Conservation (phyloP, 1,139 yeast species). For the Pichia sp. region DNA sequence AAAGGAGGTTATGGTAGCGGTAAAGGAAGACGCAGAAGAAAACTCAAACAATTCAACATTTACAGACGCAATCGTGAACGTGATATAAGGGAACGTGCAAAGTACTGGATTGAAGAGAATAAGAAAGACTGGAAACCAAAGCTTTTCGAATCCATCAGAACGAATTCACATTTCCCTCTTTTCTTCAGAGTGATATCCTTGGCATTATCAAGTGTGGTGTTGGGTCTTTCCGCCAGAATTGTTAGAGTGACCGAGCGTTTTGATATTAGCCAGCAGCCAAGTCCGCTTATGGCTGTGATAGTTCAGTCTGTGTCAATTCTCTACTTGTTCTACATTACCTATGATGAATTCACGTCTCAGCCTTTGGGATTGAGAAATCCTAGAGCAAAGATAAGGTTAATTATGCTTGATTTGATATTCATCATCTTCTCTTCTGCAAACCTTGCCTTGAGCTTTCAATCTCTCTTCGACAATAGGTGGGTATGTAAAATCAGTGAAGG, state of each 20-base stretch:
- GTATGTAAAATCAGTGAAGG: constrained; percentile 43
- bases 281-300: constrained; percentile 86
- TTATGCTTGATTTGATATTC: constrained; percentile 73
- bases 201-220: constrained; percentile 50
- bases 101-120: constrained; percentile 63
- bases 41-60: constrained; percentile 21
- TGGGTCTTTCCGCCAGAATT: constrained; percentile 63
- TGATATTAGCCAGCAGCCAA: constrained; percentile 68
- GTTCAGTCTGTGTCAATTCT: constrained; percentile 76
- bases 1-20: constrained; percentile 11
- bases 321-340: constrained; percentile 74
- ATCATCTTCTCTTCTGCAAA: constrained; percentile 94
- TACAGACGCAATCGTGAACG: constrained; percentile 16
- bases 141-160: constrained; percentile 50
- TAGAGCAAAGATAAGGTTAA: constrained; percentile 67
- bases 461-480: constrained; percentile 77
- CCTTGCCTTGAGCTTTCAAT: constrained; percentile 75
- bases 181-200: constrained; percentile 65
- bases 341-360: constrained; percentile 86
- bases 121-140: constrained; percentile 61
- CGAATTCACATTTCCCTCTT: constrained; percentile 77
- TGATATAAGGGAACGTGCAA: constrained; percentile 41
- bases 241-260: constrained; percentile 39
- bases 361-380: constrained; percentile 89
- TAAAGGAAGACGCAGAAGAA: constrained; percentile 11